A percentile compares a stretch with the other conserved stretches of the same genome.
These are phyloP conservation scores for Leptosphaerulina australis DNA, from an alignment of 2,329 filamentous ascomycete genomes.

Conservation along the genomic window DNA sequence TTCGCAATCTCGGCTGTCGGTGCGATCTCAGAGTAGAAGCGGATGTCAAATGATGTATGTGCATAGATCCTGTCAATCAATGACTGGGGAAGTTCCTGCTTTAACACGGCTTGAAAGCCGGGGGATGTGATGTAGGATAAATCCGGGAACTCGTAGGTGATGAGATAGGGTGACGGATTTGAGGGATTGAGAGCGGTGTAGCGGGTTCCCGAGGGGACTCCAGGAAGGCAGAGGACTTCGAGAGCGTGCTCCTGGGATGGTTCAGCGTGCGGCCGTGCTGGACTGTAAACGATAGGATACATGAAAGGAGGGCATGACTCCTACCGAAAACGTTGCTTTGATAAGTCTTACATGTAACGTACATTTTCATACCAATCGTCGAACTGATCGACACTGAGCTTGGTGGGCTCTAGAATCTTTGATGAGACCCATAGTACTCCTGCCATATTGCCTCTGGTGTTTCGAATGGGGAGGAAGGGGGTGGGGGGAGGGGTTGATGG, in stretches of 20 bases:
- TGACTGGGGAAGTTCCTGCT: neutral
- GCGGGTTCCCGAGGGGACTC: conserved; percentile 4
- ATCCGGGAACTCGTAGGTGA: conserved; percentile 9
- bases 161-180: neutral
- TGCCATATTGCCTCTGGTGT: neutral
- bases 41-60: neutral
- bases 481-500: neutral
- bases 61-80: neutral
- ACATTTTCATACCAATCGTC: conserved; percentile 13
- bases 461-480: no score
- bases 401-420: neutral
- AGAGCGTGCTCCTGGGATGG: conserved; percentile 9
- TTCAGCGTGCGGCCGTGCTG: no score
- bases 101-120: neutral
- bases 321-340: no score
- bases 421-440: conserved; percentile 8
- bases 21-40: conserved; percentile 2
- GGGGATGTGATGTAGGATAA: neutral
- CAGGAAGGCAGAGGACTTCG: conserved; percentile 9
- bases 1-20: no score
- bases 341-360: no score
- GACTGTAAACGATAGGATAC: no score
- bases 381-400: neutral
- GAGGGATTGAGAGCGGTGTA: neutral
- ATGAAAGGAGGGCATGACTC: no score